Evolutionary conservation across 225 moss, liverwort and hornwort genomes (phyloP).

Genomic region (Rhytidiadelphus loreus): DNA sequence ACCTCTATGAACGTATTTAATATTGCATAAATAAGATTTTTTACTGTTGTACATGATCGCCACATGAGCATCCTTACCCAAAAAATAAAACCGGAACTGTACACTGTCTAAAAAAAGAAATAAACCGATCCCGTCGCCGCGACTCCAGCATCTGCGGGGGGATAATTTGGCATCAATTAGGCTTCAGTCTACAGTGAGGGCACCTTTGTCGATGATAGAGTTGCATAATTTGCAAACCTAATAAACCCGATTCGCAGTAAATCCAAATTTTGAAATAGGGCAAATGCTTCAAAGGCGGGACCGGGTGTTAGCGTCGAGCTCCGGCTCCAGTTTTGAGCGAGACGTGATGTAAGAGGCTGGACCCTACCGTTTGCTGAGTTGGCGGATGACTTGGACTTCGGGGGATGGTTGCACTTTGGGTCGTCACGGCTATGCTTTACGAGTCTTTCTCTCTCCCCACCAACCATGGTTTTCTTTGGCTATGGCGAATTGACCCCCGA

Average conservation of each 20-base stretch:
- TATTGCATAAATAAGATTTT: background rate
- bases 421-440: background rate
- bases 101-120: background rate
- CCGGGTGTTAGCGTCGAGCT: background rate
- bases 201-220: background rate
- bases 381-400: background rate
- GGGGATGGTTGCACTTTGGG: background rate
- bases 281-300: background rate
- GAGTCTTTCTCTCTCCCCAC: background rate
- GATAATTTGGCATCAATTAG: background rate
- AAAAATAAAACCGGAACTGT: background rate
- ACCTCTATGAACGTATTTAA: background rate
- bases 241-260: background rate
- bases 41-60: background rate
- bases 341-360: background rate
- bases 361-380: constrained; percentile 5
- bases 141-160: background rate
- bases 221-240: background rate
- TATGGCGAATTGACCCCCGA: background rate
- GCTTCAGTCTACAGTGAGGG: constrained; percentile 2
- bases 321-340: background rate
- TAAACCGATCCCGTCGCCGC: background rate
- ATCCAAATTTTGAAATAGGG: background rate
- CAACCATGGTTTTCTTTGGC: background rate
- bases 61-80: background rate